A percentile compares a stretch with the other conserved stretches of the same genome.
These are phyloP conservation scores for Colletotrichum caudatum DNA, from an alignment of 2,329 filamentous ascomycete species.

Conservation along the genomic window DNA sequence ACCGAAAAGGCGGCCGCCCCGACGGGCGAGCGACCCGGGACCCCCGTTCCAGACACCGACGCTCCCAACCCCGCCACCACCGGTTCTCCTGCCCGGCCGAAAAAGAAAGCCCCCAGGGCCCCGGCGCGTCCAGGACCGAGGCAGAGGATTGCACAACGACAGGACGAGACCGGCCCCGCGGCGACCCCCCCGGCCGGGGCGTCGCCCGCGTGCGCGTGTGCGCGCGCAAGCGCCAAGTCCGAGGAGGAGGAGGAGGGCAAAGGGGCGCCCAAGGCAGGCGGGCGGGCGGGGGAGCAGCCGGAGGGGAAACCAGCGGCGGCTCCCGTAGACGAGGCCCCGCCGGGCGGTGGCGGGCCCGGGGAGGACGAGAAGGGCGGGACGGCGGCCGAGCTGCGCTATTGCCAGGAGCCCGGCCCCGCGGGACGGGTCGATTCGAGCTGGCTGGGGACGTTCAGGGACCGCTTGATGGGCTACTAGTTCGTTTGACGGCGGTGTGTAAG, in stretches of 20 bases:
- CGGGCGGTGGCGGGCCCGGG: background rate
- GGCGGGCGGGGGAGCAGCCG: background rate
- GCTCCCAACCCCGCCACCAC: background rate
- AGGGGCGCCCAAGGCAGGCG: background rate
- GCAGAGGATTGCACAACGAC: background rate
- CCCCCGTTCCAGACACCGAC: background rate
- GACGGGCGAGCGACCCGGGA: background rate
- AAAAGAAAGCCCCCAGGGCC: background rate
- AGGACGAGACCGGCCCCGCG: background rate
- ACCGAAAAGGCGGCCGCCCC: background rate
- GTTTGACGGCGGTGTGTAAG: too few species aligned
- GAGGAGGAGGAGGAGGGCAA: background rate
- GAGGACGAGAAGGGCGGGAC: background rate
- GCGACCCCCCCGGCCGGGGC: too few species aligned
- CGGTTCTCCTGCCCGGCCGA: background rate
- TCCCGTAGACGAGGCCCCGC: background rate
- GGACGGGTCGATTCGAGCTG: background rate
- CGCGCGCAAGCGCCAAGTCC: background rate
- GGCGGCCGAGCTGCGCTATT: background rate
- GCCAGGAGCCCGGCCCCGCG: background rate
- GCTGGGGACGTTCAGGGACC: background rate
- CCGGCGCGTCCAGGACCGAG: too few species aligned
- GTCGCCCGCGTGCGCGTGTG: background rate
- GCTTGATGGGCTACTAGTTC: background rate
- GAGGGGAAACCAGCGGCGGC: background rate